Base-by-base conservation (phyloP, 345 rosid genomes). In the Gossypium longicalyx region DNA sequence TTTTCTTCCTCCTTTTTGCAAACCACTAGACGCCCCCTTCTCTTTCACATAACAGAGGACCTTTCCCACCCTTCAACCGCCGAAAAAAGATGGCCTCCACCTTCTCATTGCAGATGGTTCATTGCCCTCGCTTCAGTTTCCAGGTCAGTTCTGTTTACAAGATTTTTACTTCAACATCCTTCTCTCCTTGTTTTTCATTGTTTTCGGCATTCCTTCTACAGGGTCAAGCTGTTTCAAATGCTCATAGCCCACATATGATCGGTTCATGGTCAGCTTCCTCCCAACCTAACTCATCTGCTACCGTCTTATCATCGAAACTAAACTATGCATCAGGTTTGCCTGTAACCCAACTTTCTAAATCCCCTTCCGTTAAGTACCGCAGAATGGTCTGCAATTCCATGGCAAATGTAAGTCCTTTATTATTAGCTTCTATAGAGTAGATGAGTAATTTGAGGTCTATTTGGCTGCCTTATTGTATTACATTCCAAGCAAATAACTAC, bases 331-430 rank as follows among this genome's bases (percentile, higher is more conserved):
- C 83, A 12, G 76, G 78, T 59, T 80, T 86, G 41, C 84, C 87
- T 3, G 10, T 78, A 20, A 57, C 75, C 59, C 85, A 80, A 68
- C n/a, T 80, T 56, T 78, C 89, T 9, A 80, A 79, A 80, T 80
- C 76, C 47, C 69, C 83, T 79, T 51, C 81, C 45, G 67, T 61
- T 29, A 86, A 86, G 71, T 77, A 52, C 57, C 77, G 67, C 15
- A 85, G 89, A 84, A 84, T 80, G 74, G 67, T 67, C 15, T 81
- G 83, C 78, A 86, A 88, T 67, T 62, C 97, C 58, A 79, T 83
- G 82, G 83, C 85, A 45, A 85, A 74, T 74, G 97, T 90, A 76
- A 75, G 83, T 77, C 16, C 70, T 74, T 71, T 10, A 10, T 62
- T 47, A 23, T 9, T 27, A 7, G 17, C 49, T 48, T 25, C 27